Conservation (phyloP, 2,329 filamentous ascomycete genomes). For the Paradendryphiella salina region DNA sequence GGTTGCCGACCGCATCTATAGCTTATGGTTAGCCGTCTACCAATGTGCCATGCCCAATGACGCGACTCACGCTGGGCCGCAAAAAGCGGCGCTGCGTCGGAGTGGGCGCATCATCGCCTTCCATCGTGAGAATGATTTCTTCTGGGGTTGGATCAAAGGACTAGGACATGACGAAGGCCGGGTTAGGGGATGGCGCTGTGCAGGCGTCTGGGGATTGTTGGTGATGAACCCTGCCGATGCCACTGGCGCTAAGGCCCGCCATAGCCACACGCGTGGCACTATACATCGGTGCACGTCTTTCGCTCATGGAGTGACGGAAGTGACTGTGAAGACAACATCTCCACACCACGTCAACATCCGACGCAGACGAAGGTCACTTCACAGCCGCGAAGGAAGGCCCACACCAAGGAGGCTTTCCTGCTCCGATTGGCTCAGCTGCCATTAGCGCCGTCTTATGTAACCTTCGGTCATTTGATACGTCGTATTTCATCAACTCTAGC, state of each 20-base stretch:
- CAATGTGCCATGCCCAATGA: not conserved
- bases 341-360: not conserved
- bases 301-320: not conserved
- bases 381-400: not conserved
- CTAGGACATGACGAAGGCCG: conserved; percentile 16
- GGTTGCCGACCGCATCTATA: conserved; percentile 76
- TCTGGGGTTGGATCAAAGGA: not conserved
- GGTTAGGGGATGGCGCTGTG: conserved; percentile 5
- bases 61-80: conserved; percentile 42
- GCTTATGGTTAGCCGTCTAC: conserved; percentile 23
- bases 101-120: conserved; percentile 33
- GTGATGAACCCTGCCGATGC: conserved; percentile 20
- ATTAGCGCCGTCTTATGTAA: conserved; percentile 4
- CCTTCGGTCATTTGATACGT: not conserved
- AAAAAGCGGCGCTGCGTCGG: conserved; percentile 43
- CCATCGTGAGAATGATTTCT: conserved; percentile 26
- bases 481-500: not conserved
- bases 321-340: not conserved
- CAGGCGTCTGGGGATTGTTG: conserved; percentile 1
- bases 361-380: not conserved
- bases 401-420: not conserved
- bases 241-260: conserved; percentile 19
- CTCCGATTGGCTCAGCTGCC: conserved; percentile 6
- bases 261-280: conserved; percentile 12
- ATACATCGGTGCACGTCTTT: not conserved